These are phyloP conservation scores for Tillandsia fasciculata DNA, from an alignment of 176 grass and related monocot species.

Conservation along the genomic window DNA sequence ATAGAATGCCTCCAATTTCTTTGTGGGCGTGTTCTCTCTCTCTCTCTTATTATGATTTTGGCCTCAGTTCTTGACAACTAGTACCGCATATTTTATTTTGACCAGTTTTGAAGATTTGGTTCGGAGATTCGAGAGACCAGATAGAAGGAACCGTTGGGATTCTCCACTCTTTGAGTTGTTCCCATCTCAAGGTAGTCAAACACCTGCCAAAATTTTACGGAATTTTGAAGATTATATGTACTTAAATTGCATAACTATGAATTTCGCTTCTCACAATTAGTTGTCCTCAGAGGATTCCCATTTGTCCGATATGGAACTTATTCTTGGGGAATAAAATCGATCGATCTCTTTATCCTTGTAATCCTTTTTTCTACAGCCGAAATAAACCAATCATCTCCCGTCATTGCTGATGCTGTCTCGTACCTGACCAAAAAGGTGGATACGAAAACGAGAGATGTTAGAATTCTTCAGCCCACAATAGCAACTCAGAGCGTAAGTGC, in stretches of 20 bases:
- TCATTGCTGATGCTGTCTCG: constrained; percentile 71
- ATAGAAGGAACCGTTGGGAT: constrained; percentile 76
- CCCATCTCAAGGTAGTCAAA: constrained; percentile 62
- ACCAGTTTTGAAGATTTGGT: constrained; percentile 85
- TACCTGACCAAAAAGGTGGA: constrained; percentile 92
- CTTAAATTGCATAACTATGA: not conserved
- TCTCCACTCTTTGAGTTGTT: constrained; percentile 91
- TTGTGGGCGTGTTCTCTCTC: not conserved
- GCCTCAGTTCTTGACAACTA: not conserved
- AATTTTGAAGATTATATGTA: not conserved
- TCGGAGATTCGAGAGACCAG: constrained; percentile 84
- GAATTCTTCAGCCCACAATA: constrained; percentile 87
- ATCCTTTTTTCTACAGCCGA: constrained; percentile 36
- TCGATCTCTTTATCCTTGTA: constrained; percentile 1
- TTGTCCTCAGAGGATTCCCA: no score
- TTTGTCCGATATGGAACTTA: no score
- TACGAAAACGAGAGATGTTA: constrained; percentile 88
- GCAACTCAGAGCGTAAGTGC: constrained; percentile 78
- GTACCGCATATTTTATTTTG: not conserved
- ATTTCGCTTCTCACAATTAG: no score
- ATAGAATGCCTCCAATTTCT: not conserved
- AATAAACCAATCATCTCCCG: constrained; percentile 42
- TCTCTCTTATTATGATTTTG: not conserved
- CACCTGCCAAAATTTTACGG: not conserved
- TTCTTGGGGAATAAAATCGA: no score